Evolutionary conservation across 768 basidiomycete species (phyloP), one percentile per base, ranked within the genome.

Genomic region (Neoboletus magnificus): DNA sequence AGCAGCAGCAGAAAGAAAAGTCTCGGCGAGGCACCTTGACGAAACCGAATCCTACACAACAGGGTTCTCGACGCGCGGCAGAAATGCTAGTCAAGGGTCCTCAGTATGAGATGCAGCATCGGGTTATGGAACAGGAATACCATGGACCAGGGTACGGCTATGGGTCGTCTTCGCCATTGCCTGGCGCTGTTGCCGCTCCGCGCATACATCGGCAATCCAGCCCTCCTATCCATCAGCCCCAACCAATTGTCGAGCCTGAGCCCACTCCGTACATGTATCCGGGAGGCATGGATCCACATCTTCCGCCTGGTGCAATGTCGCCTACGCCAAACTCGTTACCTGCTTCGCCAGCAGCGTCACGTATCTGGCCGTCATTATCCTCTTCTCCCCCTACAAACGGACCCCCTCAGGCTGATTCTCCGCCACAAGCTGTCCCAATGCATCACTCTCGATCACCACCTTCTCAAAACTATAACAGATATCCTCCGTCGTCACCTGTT

Each of bases 91-190:
- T 98, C 51, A 85, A 86, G 58, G 85, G 90, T 5, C 92, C 95
- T 37, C 89, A 92, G 64, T 98, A 96, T 67, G 95, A 96, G 65
- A 87, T 91, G 82, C 95, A 98, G 69, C 89, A 93, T 69, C 85
- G 89, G 23, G 90, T 87, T 48, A 93, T 98, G 81, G 91, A 94
- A 69, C 88, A 94, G 63, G 92, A 96, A 67, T 90, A 91, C 59
- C 77, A 78, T 47, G 78, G 75, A 10, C 62, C 71, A 45, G 62
- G 52, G 4, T 66, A 68, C 16, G 54, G 56, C n/a, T 70, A 71
- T 54, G 62, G 64, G 4, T 42, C 67, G 2, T 11, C 70, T 25
- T 63, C 71, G 7, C 50, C 66, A 2, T 51, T 66, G 2, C 59
- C 74, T n/a, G 63, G 62, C 16, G 58, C 44, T 37, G 53, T 60